phyloP scores from a whole-genome alignment of 345 rosid species.

The Eucalyptus microcorys region DNA sequence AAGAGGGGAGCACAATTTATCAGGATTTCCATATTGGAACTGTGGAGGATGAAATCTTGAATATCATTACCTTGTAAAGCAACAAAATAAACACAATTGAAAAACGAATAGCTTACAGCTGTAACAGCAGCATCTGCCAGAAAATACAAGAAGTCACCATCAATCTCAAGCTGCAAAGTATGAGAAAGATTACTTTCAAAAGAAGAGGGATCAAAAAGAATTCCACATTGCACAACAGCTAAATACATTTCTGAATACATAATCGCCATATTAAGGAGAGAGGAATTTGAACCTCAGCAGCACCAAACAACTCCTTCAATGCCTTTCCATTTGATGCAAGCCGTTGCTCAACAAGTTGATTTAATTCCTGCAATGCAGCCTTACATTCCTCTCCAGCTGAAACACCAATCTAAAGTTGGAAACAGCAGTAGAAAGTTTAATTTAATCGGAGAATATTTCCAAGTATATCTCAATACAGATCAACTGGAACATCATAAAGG shows the following conservation, averaged over 20 bases:
- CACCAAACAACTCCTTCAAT: constrained; percentile 52
- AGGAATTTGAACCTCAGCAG: constrained; percentile 53
- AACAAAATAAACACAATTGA: background rate
- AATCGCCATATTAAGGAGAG: background rate
- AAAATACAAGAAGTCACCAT: constrained; percentile 84
- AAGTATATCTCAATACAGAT: background rate
- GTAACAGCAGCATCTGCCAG: constrained; percentile 81
- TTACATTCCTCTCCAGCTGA: constrained; percentile 92
- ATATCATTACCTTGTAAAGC: background rate
- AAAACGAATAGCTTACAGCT: constrained; percentile 31
- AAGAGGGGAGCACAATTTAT: constrained; percentile 58
- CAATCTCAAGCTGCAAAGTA: constrained; percentile 53
- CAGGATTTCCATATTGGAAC: constrained; percentile 94
- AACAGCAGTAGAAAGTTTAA: background rate
- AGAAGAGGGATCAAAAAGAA: background rate
- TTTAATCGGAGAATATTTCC: background rate
- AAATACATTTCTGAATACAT: background rate
- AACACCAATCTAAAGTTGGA: constrained; percentile 51
- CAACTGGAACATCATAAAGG: background rate
- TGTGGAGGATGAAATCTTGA: constrained; percentile 10
- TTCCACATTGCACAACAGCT: background rate
- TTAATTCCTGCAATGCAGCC: constrained; percentile 64
- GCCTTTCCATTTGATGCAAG: constrained; percentile 52
- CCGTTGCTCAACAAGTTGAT: constrained; percentile 49
- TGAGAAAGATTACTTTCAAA: background rate